These are phyloP conservation scores for Mycena polygramma DNA, from an alignment of 768 basidiomycete species.

Conservation along the genomic window DNA sequence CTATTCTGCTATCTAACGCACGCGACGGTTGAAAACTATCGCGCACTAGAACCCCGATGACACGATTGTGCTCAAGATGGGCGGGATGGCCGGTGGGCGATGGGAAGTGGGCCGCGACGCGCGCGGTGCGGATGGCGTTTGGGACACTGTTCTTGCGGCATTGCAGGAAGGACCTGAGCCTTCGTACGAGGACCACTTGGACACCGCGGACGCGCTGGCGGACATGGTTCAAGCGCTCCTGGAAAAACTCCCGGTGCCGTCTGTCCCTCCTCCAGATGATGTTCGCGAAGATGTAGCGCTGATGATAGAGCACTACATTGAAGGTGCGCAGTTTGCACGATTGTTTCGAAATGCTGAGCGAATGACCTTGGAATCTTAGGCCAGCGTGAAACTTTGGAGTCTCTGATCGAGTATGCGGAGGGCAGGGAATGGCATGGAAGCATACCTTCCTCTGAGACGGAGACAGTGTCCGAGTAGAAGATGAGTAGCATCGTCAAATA, in stretches of 20 bases:
- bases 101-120: constrained; percentile 78
- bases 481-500: too few relatives aligned
- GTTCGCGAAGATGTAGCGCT: constrained; percentile 64
- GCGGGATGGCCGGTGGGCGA: constrained; percentile 61
- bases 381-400: constrained; percentile 69
- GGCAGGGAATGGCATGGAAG: constrained; percentile 46
- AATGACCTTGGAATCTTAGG: constrained; percentile 50
- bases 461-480: too few relatives aligned
- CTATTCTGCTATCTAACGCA: neutral
- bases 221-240: constrained; percentile 74
- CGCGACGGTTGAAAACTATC: neutral
- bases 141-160: constrained; percentile 64
- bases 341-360: neutral
- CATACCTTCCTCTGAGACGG: neutral
- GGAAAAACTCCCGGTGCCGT: constrained; percentile 60
- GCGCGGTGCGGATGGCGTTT: constrained; percentile 67
- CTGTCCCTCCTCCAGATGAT: constrained; percentile 34
- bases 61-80: constrained; percentile 84
- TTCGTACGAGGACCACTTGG: constrained; percentile 73
- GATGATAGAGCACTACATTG: constrained; percentile 80
- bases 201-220: constrained; percentile 72
- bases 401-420: constrained; percentile 63
- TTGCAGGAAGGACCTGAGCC: constrained; percentile 44
- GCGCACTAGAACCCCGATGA: constrained; percentile 79
- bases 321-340: constrained; percentile 55